A percentile compares a stretch with the other conserved stretches of the same genome.
These are phyloP conservation scores for Dichotomopilus funicola DNA, from an alignment of 2,329 filamentous ascomycete genomes.

Conservation along the genomic window DNA sequence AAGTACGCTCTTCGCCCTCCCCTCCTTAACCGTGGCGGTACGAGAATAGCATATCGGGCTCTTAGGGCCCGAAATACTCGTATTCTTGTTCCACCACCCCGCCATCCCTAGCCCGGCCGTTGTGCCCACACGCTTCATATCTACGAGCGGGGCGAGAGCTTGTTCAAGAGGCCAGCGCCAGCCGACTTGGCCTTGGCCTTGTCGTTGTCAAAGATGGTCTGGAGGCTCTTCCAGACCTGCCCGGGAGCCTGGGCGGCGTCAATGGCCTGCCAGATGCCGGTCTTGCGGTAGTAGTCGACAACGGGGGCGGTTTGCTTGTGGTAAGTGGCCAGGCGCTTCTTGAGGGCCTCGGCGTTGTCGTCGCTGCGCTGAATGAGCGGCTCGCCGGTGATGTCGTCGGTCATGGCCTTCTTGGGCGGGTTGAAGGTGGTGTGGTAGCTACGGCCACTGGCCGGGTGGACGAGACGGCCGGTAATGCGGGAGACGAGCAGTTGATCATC, in stretches of 20 bases:
- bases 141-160: conserved; percentile 28
- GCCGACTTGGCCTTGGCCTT: conserved; percentile 40
- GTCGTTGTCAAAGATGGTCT: conserved; percentile 72
- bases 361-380: conserved; percentile 93
- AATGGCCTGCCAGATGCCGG: conserved; percentile 91
- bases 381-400: conserved; percentile 93
- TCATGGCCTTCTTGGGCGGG: conserved; percentile 90
- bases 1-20: background rate
- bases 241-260: conserved; percentile 95
- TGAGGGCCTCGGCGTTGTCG: conserved; percentile 91
- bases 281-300: conserved; percentile 93
- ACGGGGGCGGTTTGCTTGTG: conserved; percentile 91
- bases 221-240: conserved; percentile 88
- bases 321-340: conserved; percentile 91
- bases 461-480: conserved; percentile 89
- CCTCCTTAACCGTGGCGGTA: conserved; percentile 10
- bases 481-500: conserved; percentile 90
- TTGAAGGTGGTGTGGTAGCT: conserved; percentile 99
- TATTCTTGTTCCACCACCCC: background rate
- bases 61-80: background rate
- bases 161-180: conserved; percentile 38
- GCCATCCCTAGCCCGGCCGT: conserved; percentile 3
- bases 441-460: conserved; percentile 93
- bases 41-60: conserved; percentile 13
- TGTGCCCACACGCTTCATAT: conserved; percentile 12